A percentile compares a stretch with the other conserved stretches of the same genome.
Conservation (phyloP, 2,329 filamentous ascomycete genomes). For the Furcasterigmium sp. region DNA sequence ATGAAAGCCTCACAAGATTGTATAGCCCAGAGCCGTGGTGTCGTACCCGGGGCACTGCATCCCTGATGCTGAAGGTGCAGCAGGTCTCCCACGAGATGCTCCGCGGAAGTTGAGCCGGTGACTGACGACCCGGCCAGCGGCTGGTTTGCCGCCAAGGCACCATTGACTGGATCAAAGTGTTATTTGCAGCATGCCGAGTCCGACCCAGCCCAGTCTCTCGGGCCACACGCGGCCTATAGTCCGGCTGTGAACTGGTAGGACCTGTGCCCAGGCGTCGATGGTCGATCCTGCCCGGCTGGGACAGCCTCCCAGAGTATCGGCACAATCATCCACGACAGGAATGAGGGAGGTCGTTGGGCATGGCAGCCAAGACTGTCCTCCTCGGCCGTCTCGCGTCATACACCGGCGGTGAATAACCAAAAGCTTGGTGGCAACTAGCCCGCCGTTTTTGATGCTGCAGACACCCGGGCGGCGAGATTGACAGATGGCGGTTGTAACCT, state of each 20-base stretch:
- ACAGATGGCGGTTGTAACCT: not conserved
- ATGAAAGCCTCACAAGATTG: too few species aligned
- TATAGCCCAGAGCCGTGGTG: too few species aligned
- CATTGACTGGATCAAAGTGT: too few species aligned
- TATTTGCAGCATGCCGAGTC: too few species aligned
- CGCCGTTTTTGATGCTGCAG: conserved; percentile 1
- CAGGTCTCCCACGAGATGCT: too few species aligned
- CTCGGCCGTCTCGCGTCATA: not conserved
- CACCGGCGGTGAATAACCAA: conserved; percentile 1
- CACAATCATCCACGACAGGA: not conserved
- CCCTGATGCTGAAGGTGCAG: too few species aligned
- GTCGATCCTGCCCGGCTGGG: not conserved
- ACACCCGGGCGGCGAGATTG: not conserved
- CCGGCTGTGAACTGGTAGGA: not conserved
- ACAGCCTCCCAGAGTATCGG: not conserved
- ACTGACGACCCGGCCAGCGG: not conserved
- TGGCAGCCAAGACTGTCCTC: not conserved
- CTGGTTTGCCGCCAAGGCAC: not conserved
- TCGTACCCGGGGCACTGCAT: too few species aligned
- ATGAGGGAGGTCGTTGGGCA: too few species aligned
- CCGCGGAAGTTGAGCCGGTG: not conserved
- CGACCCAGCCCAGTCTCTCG: conserved; percentile 1
- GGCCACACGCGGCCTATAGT: conserved; percentile 4
- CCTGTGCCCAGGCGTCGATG: not conserved
- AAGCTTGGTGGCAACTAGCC: not conserved